phyloP scores from a whole-genome alignment of 768 basidiomycete species.

The Piloderma croceum region DNA sequence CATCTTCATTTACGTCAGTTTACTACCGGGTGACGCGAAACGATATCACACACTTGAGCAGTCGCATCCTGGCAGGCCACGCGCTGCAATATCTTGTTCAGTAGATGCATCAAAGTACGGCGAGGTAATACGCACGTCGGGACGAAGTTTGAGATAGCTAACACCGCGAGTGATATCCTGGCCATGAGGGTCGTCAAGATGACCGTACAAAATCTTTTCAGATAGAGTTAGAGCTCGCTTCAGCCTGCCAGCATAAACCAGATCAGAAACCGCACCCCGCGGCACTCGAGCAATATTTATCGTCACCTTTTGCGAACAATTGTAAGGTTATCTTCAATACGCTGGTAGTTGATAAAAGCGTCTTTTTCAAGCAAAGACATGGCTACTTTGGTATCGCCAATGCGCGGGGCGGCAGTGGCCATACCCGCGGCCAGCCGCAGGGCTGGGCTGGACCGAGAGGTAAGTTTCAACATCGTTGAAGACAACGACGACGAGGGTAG shows the following conservation, averaged over 20 bases:
- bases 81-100: constrained; percentile 41
- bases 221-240: constrained; percentile 88
- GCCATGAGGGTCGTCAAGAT: constrained; percentile 89
- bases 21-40: too few species aligned
- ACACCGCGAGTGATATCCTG: constrained; percentile 89
- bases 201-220: constrained; percentile 97
- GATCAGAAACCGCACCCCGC: not conserved
- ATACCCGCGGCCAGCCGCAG: constrained; percentile 59
- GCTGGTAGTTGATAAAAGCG: constrained; percentile 89
- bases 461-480: constrained; percentile 58
- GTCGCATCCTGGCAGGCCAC: constrained; percentile 91
- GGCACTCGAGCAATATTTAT: not conserved
- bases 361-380: constrained; percentile 83
- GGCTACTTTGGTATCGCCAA: constrained; percentile 85
- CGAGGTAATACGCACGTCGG: constrained; percentile 65
- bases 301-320: constrained; percentile 75
- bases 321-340: constrained; percentile 95
- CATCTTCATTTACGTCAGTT: constrained; percentile 62
- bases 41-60: constrained; percentile 63
- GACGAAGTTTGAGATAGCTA: constrained; percentile 95
- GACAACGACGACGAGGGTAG: constrained; percentile 21
- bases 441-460: constrained; percentile 48
- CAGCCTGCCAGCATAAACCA: constrained; percentile 43
- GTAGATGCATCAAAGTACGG: not conserved
- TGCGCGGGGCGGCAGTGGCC: constrained; percentile 76